A percentile compares a stretch with the other conserved stretches of the same genome.
phyloP scores from a whole-genome alignment of 352 stramenopile species.

The Pythium brassicae region DNA sequence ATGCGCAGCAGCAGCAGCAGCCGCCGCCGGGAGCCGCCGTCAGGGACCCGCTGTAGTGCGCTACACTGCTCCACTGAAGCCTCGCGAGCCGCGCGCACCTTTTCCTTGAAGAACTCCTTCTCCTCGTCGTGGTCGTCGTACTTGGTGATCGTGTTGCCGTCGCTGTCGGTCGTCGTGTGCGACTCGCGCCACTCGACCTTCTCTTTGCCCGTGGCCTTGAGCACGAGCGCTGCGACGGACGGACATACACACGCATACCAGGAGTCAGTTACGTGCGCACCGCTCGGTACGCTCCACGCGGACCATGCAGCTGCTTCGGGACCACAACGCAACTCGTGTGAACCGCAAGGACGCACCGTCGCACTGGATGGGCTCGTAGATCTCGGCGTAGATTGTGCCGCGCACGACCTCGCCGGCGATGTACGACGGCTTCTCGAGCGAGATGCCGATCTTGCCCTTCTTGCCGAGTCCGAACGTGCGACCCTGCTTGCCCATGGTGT shows the following conservation, averaged over 20 bases:
- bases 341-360: constrained; percentile 36
- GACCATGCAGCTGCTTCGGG: no score
- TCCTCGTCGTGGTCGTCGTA: constrained; percentile 25
- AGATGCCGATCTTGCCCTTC: constrained; percentile 60
- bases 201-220: constrained; percentile 65
- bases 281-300: no score
- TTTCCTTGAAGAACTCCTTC: constrained; percentile 72
- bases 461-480: constrained; percentile 48
- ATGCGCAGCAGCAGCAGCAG: no score
- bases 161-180: constrained; percentile 21
- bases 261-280: no score
- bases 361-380: constrained; percentile 56
- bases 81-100: constrained; percentile 17
- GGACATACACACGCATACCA: not conserved
- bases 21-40: no score
- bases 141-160: constrained; percentile 24
- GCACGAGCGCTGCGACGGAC: constrained; percentile 27
- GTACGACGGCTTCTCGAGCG: constrained; percentile 51
- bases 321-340: no score
- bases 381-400: constrained; percentile 46
- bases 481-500: constrained; percentile 45
- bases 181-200: constrained; percentile 51
- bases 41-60: no score
- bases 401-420: constrained; percentile 54
- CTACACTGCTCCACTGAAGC: not conserved